These are phyloP conservation scores for Rheum nobile DNA, from an alignment of 148 eudicot species.

Conservation along the genomic window DNA sequence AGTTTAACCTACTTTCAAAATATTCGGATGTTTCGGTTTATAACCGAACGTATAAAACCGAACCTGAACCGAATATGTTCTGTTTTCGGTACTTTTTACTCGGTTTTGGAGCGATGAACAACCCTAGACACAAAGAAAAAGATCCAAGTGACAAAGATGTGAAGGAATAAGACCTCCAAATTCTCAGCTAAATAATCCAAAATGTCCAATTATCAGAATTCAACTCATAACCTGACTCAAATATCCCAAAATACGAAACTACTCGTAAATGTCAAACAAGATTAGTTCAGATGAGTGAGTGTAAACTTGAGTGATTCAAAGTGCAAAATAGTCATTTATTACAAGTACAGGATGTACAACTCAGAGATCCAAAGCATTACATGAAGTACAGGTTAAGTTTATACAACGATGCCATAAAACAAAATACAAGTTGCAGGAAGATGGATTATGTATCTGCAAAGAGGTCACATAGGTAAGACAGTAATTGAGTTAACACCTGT, in stretches of 20 bases:
- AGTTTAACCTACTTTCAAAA: no score
- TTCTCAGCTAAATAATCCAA: neutral
- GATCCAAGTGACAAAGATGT: no score
- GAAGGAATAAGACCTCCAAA: no score
- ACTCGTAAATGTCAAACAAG: neutral
- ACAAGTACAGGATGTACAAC: neutral
- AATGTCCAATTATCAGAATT: neutral
- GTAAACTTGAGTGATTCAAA: neutral
- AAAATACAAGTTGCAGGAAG: neutral
- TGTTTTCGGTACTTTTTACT: no score
- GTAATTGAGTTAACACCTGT: neutral
- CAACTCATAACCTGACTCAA: neutral
- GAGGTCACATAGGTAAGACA: neutral
- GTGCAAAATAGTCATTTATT: neutral
- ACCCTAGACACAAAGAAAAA: no score
- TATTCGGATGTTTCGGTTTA: no score
- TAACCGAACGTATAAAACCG: no score
- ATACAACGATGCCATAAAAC: neutral
- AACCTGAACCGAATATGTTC: no score
- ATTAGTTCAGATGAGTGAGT: neutral
- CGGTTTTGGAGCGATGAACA: no score
- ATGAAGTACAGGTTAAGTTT: neutral
- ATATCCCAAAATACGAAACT: neutral
- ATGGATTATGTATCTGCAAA: neutral
- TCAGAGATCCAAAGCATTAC: neutral